These are phyloP conservation scores for Boletus coccyginus DNA, from an alignment of 768 basidiomycete genomes.

Conservation along the genomic window DNA sequence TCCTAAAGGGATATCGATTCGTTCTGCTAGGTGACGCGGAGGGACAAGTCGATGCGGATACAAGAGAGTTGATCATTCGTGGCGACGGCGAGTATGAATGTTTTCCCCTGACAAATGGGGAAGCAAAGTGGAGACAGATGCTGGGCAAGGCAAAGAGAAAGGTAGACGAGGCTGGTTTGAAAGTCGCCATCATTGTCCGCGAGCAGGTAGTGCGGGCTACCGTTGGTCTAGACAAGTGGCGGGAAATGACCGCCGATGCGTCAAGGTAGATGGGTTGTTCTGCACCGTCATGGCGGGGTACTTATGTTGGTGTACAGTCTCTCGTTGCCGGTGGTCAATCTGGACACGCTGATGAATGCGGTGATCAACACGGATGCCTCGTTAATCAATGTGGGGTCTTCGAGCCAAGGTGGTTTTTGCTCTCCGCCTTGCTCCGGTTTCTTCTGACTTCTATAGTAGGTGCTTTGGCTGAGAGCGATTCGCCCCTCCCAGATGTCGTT, in stretches of 20 bases:
- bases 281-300: neutral
- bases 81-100: conserved; percentile 63
- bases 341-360: conserved; percentile 52
- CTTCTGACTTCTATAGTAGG: conserved; percentile 2
- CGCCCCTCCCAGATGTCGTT: conserved; percentile 46
- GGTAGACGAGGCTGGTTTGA: conserved; percentile 39
- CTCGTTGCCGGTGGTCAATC: conserved; percentile 41
- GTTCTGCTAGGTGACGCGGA: conserved; percentile 58
- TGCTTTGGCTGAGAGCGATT: conserved; percentile 17
- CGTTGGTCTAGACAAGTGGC: conserved; percentile 56
- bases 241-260: conserved; percentile 48
- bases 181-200: conserved; percentile 53
- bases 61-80: conserved; percentile 52
- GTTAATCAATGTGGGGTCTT: conserved; percentile 25
- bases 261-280: conserved; percentile 39
- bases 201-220: conserved; percentile 43
- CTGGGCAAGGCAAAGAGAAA: conserved; percentile 53
- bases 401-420: conserved; percentile 18
- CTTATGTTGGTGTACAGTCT: conserved; percentile 30
- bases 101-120: conserved; percentile 52
- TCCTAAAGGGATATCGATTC: conserved; percentile 56
- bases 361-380: conserved; percentile 38
- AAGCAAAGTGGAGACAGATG: conserved; percentile 48
- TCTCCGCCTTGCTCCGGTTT: neutral
- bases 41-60: conserved; percentile 44